Evolutionary conservation across 2,329 filamentous ascomycete genomes (phyloP), one percentile per base, ranked within the genome.

Genomic region (Penicillium sumatraense): DNA sequence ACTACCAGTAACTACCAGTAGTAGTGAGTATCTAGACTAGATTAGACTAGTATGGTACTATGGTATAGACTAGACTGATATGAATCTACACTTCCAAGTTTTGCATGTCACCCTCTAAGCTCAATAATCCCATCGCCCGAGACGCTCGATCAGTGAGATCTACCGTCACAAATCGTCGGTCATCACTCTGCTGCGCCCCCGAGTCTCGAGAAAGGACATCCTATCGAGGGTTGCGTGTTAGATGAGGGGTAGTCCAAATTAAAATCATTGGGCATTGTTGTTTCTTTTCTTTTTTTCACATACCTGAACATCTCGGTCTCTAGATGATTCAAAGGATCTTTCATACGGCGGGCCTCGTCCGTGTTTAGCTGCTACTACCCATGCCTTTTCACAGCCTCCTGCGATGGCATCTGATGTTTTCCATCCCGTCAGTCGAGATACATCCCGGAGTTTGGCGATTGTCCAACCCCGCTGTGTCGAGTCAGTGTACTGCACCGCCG

Each of bases 361-460:
- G 63, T 89, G 79, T 58, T 87, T 83, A 3, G 85, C 89, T 1
- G 89, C 87, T 68, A 88, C 90, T 56, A 84, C 81, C 95, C 95
- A 99, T 0, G 86, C 83, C 2, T 86, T 88, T 73, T 98, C 93
- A 71, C 91, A 96, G 1, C 91, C 92, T 46, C 85, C 81, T 0
- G 91, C 91, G 59, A 97, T 93, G 36, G 92, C 86, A 29, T 86
- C 83, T 1, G 91, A 89, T 1, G 89, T 91, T 65, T 91, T 89
- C 89, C 91, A 97, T 0, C 95, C 95, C 0, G 91, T 96, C 7
- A 95, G 80, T 1, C 87, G 85, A 2, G 89, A 85, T 35, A 96
- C 87, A 64, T 91, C 87, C 63, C 86, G 83, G 52, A 97, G 81
- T 24, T 89, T 86, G 29, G 83, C 81, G 59, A 97, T 82, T 0